Base-by-base conservation (phyloP, 73 alveolate genomes). In the Halteria grandinella region DNA sequence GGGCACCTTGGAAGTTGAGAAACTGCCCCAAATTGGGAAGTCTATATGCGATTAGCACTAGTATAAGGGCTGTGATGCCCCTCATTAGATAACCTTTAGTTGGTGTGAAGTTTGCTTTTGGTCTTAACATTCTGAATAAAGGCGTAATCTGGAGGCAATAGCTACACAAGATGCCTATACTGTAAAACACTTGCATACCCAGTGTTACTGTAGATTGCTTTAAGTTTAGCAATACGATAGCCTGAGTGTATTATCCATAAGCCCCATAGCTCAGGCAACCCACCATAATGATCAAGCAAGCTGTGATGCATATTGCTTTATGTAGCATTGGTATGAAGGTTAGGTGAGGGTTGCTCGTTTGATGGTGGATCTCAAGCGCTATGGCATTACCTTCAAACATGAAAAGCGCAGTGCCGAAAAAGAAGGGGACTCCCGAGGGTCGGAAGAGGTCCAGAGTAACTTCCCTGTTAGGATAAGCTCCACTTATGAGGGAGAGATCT, bases 321-420 rank as follows among this genome's bases (percentile, higher is more conserved):
- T 59, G 60, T 21, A 60, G 29, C 5, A 59, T 20, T 6, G 37
- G 1, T 14, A 29, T 21, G 43, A 36, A 60, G 25, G 18, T 60
- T 1, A 20, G 37, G 20, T 21, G 77, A 1, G 59, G 48, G 12
- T 60, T 31, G 25, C 47, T 66, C 80, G 47, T 66, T 24, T 66
- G 25, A 45, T 41, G 47, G 28, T 66, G 36, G 6, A 66, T 66
- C 43, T 66, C 80, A 23, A 66, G n/a, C 6, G 80, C 47, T 1
- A 66, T 53, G 47, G 58, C 69, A 21, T 66, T 66, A 2, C 80
- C 80, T 45, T 66, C 80, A 25, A 44, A 66, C 80, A 66, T 66
- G 28, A 66, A 66, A 52, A 66, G 39, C 23, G 80, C 80, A 12
- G 32, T 66, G 7, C 80, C 80, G 32, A 47, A 66, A 66, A 66